A percentile compares a stretch with the other conserved stretches of the same genome.
Conservation (phyloP, 495 filamentous ascomycete genomes). For the Bacidia gigantensis region DNA sequence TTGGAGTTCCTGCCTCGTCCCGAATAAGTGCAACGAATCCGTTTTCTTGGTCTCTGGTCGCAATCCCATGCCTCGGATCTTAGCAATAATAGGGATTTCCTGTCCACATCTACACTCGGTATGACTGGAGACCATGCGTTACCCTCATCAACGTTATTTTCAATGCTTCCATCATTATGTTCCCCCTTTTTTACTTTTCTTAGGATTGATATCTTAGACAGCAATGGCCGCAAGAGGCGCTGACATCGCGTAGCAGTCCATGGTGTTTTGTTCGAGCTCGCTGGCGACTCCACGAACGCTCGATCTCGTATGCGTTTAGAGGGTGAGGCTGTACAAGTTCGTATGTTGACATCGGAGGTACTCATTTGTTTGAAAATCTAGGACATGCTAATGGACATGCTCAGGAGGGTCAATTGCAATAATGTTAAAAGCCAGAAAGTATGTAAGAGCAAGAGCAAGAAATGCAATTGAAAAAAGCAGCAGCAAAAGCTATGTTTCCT, state of each 20-base stretch:
- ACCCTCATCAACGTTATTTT: background rate
- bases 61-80: conserved; percentile 19
- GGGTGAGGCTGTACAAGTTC: background rate
- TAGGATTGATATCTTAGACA: conserved; percentile 37
- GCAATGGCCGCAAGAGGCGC: conserved; percentile 39
- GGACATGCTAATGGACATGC: background rate
- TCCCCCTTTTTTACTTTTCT: conserved; percentile 25
- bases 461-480: conserved; percentile 1
- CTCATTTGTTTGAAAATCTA: background rate
- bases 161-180: conserved; percentile 6
- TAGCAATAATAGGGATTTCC: background rate
- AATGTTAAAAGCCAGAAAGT: background rate
- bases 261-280: conserved; percentile 12
- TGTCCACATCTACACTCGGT: background rate
- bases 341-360: background rate
- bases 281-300: background rate
- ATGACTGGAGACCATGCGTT: background rate
- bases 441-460: background rate
- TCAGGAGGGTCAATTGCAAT: background rate
- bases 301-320: background rate
- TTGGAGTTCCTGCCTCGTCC: conserved; percentile 4
- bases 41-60: conserved; percentile 16
- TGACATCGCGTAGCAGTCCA: conserved; percentile 46
- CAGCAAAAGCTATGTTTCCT: too few relatives aligned
- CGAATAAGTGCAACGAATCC: conserved; percentile 24